phyloP scores from a whole-genome alignment of 345 rosid genomes.

The Trapa bicornis region DNA sequence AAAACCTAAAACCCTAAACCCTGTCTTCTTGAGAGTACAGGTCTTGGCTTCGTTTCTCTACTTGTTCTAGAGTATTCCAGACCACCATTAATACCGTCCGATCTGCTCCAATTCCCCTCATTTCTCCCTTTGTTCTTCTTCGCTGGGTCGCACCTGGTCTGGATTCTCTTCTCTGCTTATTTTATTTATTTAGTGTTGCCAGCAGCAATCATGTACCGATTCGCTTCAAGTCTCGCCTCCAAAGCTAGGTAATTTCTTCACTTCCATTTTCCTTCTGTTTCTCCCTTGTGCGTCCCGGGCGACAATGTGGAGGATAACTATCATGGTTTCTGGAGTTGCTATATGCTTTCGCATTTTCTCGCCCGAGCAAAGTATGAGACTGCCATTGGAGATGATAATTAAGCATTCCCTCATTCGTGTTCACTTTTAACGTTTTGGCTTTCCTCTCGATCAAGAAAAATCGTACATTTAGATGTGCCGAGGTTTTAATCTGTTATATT shows the following conservation, averaged over 20 bases:
- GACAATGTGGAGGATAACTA: neutral
- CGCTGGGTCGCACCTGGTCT: no score
- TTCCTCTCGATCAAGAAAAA: neutral
- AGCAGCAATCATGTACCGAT: slow-evolving; percentile 37
- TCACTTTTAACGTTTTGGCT: neutral
- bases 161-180: neutral
- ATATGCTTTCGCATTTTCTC: neutral
- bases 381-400: neutral
- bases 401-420: neutral
- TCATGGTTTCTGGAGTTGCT: neutral
- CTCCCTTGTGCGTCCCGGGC: neutral
- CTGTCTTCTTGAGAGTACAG: neutral
- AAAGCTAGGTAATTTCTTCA: slow-evolving; percentile 38
- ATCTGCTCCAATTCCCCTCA: neutral
- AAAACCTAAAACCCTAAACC: neutral
- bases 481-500: neutral
- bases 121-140: neutral
- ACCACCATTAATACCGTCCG: neutral
- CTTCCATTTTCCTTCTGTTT: neutral
- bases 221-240: slow-evolving; percentile 49
- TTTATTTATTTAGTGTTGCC: neutral
- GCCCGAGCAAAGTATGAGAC: neutral
- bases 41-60: neutral
- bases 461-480: neutral
- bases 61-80: neutral